These are phyloP conservation scores for Marasmius sp. DNA, from an alignment of 1,284 basidiomycete genomes.

Conservation along the genomic window DNA sequence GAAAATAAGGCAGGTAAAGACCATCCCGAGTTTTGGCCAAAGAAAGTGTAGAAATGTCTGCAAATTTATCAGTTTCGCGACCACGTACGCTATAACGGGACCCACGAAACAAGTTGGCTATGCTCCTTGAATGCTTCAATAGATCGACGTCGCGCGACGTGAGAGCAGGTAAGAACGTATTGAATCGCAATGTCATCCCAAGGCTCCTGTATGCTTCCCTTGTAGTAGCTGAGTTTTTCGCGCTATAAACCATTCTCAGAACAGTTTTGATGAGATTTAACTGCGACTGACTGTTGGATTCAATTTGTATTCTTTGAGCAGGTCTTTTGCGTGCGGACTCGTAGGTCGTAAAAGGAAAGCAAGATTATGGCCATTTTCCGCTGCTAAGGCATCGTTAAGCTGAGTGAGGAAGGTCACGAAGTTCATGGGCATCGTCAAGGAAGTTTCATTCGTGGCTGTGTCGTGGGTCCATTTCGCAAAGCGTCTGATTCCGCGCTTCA, in stretches of 20 bases:
- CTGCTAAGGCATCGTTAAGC: slow-evolving; percentile 57
- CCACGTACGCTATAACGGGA: slow-evolving; percentile 13
- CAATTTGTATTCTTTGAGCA: slow-evolving; percentile 64
- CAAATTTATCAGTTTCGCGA: not conserved
- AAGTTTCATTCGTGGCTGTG: no score
- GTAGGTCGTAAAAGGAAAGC: slow-evolving; percentile 73
- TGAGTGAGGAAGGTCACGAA: slow-evolving; percentile 64
- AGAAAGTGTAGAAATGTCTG: slow-evolving; percentile 73
- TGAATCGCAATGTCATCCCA: slow-evolving; percentile 84
- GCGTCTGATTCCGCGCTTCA: no score
- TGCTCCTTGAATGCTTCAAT: slow-evolving; percentile 79
- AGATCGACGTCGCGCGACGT: slow-evolving; percentile 63
- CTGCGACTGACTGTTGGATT: slow-evolving; percentile 57
- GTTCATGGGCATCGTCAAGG: slow-evolving; percentile 39
- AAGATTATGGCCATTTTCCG: slow-evolving; percentile 66
- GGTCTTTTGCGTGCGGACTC: slow-evolving; percentile 69
- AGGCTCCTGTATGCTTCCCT: slow-evolving; percentile 63
- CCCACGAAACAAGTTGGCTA: slow-evolving; percentile 62
- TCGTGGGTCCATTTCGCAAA: no score
- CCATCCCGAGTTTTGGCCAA: slow-evolving; percentile 79
- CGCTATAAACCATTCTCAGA: slow-evolving; percentile 34
- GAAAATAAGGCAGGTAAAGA: slow-evolving; percentile 79
- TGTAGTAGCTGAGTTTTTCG: slow-evolving; percentile 52
- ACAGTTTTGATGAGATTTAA: not conserved
- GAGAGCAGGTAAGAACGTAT: slow-evolving; percentile 71